These are phyloP conservation scores for Gossypium anomalum DNA, from an alignment of 345 rosid genomes.

Conservation along the genomic window DNA sequence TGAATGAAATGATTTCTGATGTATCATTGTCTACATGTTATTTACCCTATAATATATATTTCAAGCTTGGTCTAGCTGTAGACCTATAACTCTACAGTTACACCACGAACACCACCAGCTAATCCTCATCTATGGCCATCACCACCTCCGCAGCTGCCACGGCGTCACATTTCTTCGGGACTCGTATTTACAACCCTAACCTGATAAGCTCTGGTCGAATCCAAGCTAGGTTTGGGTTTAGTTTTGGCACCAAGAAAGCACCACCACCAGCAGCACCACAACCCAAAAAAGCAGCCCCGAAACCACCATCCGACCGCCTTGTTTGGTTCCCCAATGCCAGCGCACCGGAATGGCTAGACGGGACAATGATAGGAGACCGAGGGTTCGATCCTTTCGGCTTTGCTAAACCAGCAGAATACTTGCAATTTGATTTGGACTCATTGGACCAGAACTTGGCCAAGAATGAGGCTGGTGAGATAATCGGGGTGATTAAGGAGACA, in stretches of 20 bases:
- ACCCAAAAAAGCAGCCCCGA: constrained; percentile 29
- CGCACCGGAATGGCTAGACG: constrained; percentile 78
- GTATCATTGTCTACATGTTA: not conserved
- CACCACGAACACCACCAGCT: not conserved
- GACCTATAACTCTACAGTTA: no score
- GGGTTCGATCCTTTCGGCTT: constrained; percentile 92
- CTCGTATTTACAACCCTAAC: constrained; percentile 30
- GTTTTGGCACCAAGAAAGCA: constrained; percentile 47
- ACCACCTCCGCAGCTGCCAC: constrained; percentile 37
- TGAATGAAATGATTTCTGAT: no score
- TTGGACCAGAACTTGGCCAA: constrained; percentile 89
- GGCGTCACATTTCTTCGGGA: constrained; percentile 52
- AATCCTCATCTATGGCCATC: constrained; percentile 27
- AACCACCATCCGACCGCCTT: constrained; percentile 33
- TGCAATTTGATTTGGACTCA: constrained; percentile 74
- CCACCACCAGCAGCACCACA: constrained; percentile 37
- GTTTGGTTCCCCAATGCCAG: constrained; percentile 72
- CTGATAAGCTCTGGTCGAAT: constrained; percentile 27
- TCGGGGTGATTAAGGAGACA: constrained; percentile 47
- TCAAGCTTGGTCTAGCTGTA: not conserved
- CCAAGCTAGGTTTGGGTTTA: constrained; percentile 55
- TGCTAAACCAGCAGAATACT: constrained; percentile 82
- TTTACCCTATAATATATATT: not conserved
- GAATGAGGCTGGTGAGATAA: constrained; percentile 64
- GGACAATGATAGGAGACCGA: constrained; percentile 75